Percentiles rank a stretch among this genome's conserved stretches.
Conservation (phyloP, 2,329 filamentous ascomycete species). For the Colletotrichum simmondsii region DNA sequence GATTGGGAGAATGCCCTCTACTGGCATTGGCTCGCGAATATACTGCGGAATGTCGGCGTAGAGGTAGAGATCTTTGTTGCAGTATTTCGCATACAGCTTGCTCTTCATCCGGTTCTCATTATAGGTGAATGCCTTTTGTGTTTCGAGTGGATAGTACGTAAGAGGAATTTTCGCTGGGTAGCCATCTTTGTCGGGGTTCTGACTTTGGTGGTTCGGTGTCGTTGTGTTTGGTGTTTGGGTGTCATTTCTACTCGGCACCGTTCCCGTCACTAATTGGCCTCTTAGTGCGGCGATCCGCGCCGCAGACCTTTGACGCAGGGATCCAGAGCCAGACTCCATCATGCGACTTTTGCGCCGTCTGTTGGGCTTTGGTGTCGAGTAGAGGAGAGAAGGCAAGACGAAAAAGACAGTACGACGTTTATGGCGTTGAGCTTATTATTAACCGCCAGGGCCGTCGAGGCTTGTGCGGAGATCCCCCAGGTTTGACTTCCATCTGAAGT, state of each 20-base stretch:
- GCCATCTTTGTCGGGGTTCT: slow-evolving; percentile 17
- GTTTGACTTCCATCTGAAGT: slow-evolving; percentile 2
- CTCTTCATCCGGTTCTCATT: slow-evolving; percentile 22
- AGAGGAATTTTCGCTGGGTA: slow-evolving; percentile 24
- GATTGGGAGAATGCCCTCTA: slow-evolving; percentile 10
- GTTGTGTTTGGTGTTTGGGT: background rate
- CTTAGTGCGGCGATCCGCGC: slow-evolving; percentile 6
- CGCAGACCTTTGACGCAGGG: slow-evolving; percentile 2
- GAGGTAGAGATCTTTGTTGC: slow-evolving; percentile 11
- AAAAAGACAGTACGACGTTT: background rate
- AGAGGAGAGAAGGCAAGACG: background rate
- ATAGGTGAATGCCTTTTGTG: slow-evolving; percentile 16
- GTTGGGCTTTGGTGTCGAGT: background rate
- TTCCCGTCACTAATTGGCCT: background rate
- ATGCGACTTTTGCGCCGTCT: background rate
- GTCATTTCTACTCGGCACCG: background rate
- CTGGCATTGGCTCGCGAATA: slow-evolving; percentile 19
- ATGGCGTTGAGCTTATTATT: background rate
- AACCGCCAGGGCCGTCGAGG: background rate
- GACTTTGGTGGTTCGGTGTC: background rate
- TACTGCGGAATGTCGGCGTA: slow-evolving; percentile 28
- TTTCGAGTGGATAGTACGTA: slow-evolving; percentile 24
- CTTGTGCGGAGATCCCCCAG: background rate
- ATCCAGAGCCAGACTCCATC: background rate
- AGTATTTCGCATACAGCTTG: slow-evolving; percentile 27